Evolutionary conservation across 192 early-diverging fungal species (phyloP), one percentile per base, ranked within the genome.

Genomic region (Glomus cerebriforme): DNA sequence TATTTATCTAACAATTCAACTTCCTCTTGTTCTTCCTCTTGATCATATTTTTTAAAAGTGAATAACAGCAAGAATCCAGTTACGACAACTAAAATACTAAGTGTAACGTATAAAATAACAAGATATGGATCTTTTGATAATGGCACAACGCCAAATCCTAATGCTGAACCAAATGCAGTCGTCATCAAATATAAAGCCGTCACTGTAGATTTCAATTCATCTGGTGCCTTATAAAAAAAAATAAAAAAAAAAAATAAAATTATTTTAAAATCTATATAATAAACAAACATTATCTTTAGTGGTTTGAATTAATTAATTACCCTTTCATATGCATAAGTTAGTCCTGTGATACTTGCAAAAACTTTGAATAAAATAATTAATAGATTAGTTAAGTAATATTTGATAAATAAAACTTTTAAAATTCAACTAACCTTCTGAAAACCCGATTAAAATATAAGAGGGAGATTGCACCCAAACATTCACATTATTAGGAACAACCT

Each of bases 131-230:
- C 88, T 58, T 80, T 77, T 9, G 88, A 81, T 60, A 90, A 80
- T 34, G 90, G 84, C 64, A 89, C 88, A 70, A 92, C 83, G 72
- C 83, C 83, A 76, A 91, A 88, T 13, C 81, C 86, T 59, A 92
- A 79, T n/a, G 89, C 39, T 10, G 87, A 82, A 47, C 89, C 90
- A 31, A 86, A 27, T 80, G 85, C 86, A 81, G 82, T 85, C 31
- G 82, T 91, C 68, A 89, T 86, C 75, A 92, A 82, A 87, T 90
- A 92, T 10, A 93, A 78, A n/a, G 90, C 86, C 85, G 90, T 92
- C 34, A 93, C 89, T 9, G 92, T 84, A n/a, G 90, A 91, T 83
- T 91, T 92, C 89, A 91, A 89, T 49, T 76, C 77, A 4, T 83
- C 80, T 13, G 91, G 89, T 9, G 91, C 89, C 84, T 75, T 27